These are phyloP conservation scores for Phytophthora cryptogea DNA, from an alignment of 352 stramenopile genomes.

Conservation along the genomic window DNA sequence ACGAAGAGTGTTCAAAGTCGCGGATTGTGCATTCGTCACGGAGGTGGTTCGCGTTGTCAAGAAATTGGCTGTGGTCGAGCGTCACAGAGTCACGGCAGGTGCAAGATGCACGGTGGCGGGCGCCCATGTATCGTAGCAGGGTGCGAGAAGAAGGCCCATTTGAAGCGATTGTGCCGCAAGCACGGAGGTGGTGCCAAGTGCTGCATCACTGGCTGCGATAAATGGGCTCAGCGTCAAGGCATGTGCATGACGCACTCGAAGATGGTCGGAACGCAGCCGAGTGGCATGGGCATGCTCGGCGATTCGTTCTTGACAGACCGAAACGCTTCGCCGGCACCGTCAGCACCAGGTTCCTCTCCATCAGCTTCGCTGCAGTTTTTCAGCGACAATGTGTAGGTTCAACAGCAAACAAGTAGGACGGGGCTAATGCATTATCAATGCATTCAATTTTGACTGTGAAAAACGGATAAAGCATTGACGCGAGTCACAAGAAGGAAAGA, in stretches of 20 bases:
- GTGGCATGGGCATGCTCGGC: slow-evolving; percentile 3
- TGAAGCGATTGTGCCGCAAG: slow-evolving; percentile 83
- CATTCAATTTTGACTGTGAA: background rate
- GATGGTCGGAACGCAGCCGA: slow-evolving; percentile 18
- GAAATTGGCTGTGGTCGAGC: slow-evolving; percentile 49
- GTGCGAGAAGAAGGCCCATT: slow-evolving; percentile 83
- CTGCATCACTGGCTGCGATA: slow-evolving; percentile 63
- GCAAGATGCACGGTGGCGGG: slow-evolving; percentile 64
- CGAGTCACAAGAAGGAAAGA: no score
- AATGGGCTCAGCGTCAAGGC: slow-evolving; percentile 82
- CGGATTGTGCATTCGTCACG: slow-evolving; percentile 67
- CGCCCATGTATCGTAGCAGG: slow-evolving; percentile 61
- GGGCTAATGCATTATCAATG: background rate
- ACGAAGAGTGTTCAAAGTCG: slow-evolving; percentile 86
- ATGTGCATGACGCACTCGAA: slow-evolving; percentile 90
- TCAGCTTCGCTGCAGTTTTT: slow-evolving; percentile 24
- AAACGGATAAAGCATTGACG: no score
- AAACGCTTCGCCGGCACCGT: slow-evolving; percentile 4
- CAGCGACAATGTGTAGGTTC: slow-evolving; percentile 5
- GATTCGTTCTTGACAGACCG: slow-evolving; percentile 2
- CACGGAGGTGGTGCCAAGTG: slow-evolving; percentile 85
- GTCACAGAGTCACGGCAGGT: slow-evolving; percentile 77
- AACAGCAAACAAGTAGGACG: background rate
- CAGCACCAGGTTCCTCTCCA: slow-evolving; percentile 15
- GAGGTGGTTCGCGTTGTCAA: slow-evolving; percentile 79